Base-by-base conservation (phyloP, 1,284 basidiomycete genomes). In the Pseudozyma pruni region DNA sequence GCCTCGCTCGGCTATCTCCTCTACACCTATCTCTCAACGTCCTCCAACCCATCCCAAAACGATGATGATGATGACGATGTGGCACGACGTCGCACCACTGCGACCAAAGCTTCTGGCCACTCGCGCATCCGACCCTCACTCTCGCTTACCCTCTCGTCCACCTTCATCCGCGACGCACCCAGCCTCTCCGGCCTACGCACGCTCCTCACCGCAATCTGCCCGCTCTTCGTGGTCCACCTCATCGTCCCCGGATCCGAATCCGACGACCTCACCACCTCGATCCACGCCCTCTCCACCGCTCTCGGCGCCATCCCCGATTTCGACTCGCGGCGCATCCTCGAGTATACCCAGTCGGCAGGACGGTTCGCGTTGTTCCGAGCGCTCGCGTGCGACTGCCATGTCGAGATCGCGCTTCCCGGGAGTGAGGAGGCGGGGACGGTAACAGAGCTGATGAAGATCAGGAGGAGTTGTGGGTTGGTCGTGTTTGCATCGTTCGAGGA, bases 351-450 rank as follows among this genome's bases (percentile, higher is more conserved):
- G 23, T 13, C 38, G 19, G 17, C 32, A 2, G 69, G 62, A 0
- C 42, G 69, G 4, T 72, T 61, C 11, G 62, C 69, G 13, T 51
- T 72, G 13, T 31, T 41, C n/a, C 32, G 69, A 2, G 69, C 69
- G 1, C 48, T 72, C 2, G 57, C 69, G 0, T 72, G 69, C 45
- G 69, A 72, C 44, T 67, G 62, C 27, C 69, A 72, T 17, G 46
- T 62, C 44, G 62, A 72, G 17, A n/a, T 72, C 4, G 20, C 45
- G 3, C 41, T 67, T 0, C 47, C 50, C 10, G 39, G 25, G 0
- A 32, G 34, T 2, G 34, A 23, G 14, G 57, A 71, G 17, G 25
- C 4, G 1, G 23, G 13, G 0, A 62, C 63, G 8, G 25, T 60
- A 16, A 33, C 19, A 10, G 58, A 72, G 37, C 32, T 72, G 38